Conservation (phyloP, 2,329 filamentous ascomycete genomes). For the Alternaria sp. region DNA sequence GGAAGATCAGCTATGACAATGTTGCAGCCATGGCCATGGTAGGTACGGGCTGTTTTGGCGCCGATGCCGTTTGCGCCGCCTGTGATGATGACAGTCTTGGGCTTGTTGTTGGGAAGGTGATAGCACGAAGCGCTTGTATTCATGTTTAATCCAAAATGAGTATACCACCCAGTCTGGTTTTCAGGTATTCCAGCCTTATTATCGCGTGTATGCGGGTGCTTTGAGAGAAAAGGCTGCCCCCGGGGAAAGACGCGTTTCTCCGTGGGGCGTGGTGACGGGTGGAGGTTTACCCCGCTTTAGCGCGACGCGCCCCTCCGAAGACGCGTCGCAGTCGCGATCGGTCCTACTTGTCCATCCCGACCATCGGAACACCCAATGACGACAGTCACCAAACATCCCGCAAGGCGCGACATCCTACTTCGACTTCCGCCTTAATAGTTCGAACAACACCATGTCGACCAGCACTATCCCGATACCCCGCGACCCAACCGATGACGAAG, state of each 20-base stretch:
- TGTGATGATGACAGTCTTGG: conserved; percentile 51
- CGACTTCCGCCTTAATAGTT: background rate
- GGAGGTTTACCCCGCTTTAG: background rate
- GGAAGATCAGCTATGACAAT: conserved; percentile 49
- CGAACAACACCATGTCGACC: conserved; percentile 14
- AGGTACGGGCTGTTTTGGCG: conserved; percentile 47
- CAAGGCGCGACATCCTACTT: background rate
- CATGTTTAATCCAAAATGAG: background rate
- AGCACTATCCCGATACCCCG: conserved; percentile 17
- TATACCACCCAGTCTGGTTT: background rate
- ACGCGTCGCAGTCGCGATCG: background rate
- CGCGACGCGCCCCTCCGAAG: background rate
- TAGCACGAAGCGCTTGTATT: background rate
- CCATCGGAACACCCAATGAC: background rate
- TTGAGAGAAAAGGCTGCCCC: background rate
- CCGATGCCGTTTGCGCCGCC: conserved; percentile 53
- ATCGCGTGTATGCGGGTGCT: background rate
- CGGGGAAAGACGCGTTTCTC: background rate
- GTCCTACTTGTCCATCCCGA: background rate
- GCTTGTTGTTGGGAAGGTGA: conserved; percentile 18
- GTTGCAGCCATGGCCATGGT: conserved; percentile 48
- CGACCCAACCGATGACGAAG: conserved; percentile 49
- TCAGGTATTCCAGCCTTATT: background rate
- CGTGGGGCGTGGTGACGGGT: background rate
- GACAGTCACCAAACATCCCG: background rate